Evolutionary conservation across 768 basidiomycete genomes (phyloP), one percentile per base, ranked within the genome.

Genomic region (Pisolithus marmoratus): DNA sequence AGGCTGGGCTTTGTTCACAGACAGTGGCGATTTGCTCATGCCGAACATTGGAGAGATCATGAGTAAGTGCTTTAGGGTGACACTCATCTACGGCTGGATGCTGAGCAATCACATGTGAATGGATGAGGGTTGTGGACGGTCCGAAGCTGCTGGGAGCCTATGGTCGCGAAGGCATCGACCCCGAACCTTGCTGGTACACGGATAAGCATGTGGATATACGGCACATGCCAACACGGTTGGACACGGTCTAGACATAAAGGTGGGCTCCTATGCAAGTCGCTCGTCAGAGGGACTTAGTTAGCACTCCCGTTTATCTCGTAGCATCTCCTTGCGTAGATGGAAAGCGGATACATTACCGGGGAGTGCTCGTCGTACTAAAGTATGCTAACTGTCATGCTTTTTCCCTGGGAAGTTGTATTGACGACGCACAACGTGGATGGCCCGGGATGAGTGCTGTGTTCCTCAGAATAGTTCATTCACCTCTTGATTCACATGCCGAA

Each of bases 191-290:
- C 73, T 94, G 91, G 92, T 98, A 91, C 73, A 94, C 90, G 9
- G 96, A 98, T 66, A 90, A n/a, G n/a, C n/a, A n/a, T 94, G 76
- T 83, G 96, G 60, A 96, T 95, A 75, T 98, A 98, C 65, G 96
- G 96, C 7, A 96, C 95, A 2, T 93, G 90, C 68, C 90, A 94
- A 61, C 95, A 98, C 67, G 96, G 96, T 46, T n/a, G 95, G 96
- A 38, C 98, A 98, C 65, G 96, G 95, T 36, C 74, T 97, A 17
- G 94, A 93, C 51, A 82, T 95, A 31, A 93, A 94, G 79, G 90
- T 90, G 41, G 40, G 82, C 6, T 8, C 26, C 22, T 3, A 40
- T 43, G 40, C n/a, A 41, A 20, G 19, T 15, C 19, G 8, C 19
- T 48, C 34, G 11, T 6, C n/a, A n/a, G n/a, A n/a, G n/a, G 1